Base-by-base conservation (phyloP, 2,329 filamentous ascomycete genomes). In the Colletotrichum sp. region DNA sequence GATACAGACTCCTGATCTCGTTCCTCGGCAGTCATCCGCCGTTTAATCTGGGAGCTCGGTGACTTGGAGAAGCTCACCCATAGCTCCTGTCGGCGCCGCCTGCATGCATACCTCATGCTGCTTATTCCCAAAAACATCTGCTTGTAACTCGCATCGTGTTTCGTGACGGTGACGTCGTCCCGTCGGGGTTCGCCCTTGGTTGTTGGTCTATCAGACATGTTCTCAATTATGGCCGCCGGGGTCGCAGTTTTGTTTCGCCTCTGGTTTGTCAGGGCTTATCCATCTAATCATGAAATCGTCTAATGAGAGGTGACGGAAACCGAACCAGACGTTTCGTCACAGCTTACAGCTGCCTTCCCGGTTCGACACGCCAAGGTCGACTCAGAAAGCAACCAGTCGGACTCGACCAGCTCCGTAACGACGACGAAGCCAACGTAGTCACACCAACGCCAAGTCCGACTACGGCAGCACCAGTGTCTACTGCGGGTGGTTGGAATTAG, bases 251-350 rank as follows among this genome's bases (percentile, higher is more conserved):
- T 47, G 68, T 71, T 73, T 73, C 62, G 68, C 38, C 34, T 66
- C n/a, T 58, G 57, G 55, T 66, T 66, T 71, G 68, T 73, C 71
- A 73, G 71, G 68, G 71, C 62, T 58, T 47, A 71, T 66, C 59
- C 68, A 71, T 69, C 70, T 73, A 36, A 70, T 34, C 61, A 38
- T 36, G 16, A 11, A 29, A 7, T 31, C 33, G 34, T 55, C 27
- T 31, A 54, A 66, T 61, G 16, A 51, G 6, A 29, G 33, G 15
- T 43, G 43, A 61, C 31, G 57, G 29, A 69, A 63, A 13, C 62
- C 64, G 34, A 72, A 34, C 24, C 34, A 54, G 15, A 54, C 29
- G 70, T 65, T 73, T 70, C 59, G 70, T 73, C 51, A 61, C 51
- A 69, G 29, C 66, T 55, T 24, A 54, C 59, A 70, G 66, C 51